Base-by-base conservation (phyloP, 2,329 filamentous ascomycete genomes). In the Pseudocercospora vitis region DNA sequence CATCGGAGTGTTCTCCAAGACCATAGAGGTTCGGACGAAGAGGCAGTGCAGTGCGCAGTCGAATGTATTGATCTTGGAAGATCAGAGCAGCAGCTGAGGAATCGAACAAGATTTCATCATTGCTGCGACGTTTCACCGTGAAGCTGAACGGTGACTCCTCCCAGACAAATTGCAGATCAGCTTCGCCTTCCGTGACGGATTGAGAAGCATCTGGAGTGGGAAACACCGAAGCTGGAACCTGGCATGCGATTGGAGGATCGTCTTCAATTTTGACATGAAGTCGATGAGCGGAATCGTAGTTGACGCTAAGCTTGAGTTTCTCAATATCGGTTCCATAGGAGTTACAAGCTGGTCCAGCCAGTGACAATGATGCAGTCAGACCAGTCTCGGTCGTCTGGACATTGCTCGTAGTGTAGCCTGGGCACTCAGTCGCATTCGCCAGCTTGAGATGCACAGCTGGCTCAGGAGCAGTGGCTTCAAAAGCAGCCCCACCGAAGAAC, bases 1-100 rank as follows among this genome's bases (percentile, higher is more conserved):
- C 42, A 31, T 91, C 88, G 2, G 81, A 84, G 67, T 90, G 86
- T 71, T 92, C 88, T 26, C 88, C 89, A 1, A 92, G 77, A 0
- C 89, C 89, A 66, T 92, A 92, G 4, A 94, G 73, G 63, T 87
- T 82, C 0, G 88, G 86, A 48, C 83, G 75, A 0, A 80, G 70
- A 0, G 89, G 88, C 12, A 94, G 75, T 55, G 76, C 81, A 1
- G 88, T 91, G 31, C 86, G 80, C 52, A 92, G 75, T n/a, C 84
- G 82, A 19, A 92, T 35, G n/a, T 60, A 70, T 33, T 69, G 65
- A 40, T 69, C 64, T 51, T 69, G 62, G 47, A 65, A 69, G 2
- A 70, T 59, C 24, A 70, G 55, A 7, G 57, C 53, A 7, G 59
- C 57, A 18, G 65, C 66, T 18, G 62, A 68, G 2, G 66, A 67